Base-by-base conservation (phyloP, 768 basidiomycete genomes). In the Psilocybe subaeruginosa region DNA sequence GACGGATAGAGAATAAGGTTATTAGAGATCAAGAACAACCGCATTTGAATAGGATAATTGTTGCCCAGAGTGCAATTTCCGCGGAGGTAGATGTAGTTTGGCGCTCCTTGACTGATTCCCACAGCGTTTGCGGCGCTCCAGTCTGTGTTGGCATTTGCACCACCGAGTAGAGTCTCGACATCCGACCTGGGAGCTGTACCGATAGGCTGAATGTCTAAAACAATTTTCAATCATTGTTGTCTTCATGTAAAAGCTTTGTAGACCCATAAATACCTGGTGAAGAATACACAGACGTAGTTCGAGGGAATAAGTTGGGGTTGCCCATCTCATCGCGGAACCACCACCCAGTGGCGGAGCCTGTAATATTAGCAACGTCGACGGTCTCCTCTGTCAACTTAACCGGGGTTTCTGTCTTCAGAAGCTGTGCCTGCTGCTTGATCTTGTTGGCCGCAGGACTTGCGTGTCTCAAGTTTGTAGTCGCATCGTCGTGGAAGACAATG, bases 241-340 rank as follows among this genome's bases (percentile, higher is more conserved):
- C 1, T 7, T 11, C 6, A 35, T 35, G 33, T 35, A 11, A 7
- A 35, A 35, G 6, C 33, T 7, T 11, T 6, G 7, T 23, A 23
- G 23, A 23, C 23, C 23, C 23, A 23, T 23, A 11, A 30, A 17
- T 33, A 53, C 51, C 51, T 17, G 51, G 51, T 11, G 51, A 53
- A 37, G 35, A 31, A 53, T 30, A 53, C 7, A 53, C 16, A 31
- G 51, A n/a, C 4, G 51, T 19, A n/a, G 51, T 53, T 35, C 51
- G 30, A 7, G 51, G 51, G 51, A 53, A 53, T 5, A 53, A 27
- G 33, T 53, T 53, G 30, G 33, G 14, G 33, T 53, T 35, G 31
- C 51, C 51, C 4, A 37, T 53, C 31, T 31, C 51, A 31, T 53
- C 31, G n/a, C 51, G 51, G 51, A 53, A 53, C 51, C 51, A 53